Evolutionary conservation across 169 alveolate genomes (phyloP).

Genomic region (Plasmodium blacklocki): DNA sequence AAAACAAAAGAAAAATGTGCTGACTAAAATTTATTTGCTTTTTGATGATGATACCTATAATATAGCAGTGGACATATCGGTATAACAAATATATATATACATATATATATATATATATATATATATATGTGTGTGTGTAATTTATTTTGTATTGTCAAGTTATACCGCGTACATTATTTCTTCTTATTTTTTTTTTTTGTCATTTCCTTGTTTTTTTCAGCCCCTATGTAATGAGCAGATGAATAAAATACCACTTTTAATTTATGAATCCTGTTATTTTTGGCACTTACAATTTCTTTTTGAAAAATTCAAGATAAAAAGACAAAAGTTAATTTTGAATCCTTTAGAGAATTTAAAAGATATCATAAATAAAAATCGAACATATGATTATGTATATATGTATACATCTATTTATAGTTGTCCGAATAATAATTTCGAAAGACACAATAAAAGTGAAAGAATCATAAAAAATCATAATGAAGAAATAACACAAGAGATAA

Average conservation of each 20-base stretch:
- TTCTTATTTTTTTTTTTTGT: background rate
- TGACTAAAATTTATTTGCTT: slow-evolving; percentile 41
- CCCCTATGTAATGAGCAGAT: slow-evolving; percentile 13
- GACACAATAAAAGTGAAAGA: slow-evolving; percentile 4
- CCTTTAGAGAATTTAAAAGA: slow-evolving; percentile 1
- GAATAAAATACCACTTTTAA: slow-evolving; percentile 53
- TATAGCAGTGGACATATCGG: slow-evolving; percentile 72
- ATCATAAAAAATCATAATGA: background rate
- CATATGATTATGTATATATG: slow-evolving; percentile 42
- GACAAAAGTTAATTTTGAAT: slow-evolving; percentile 36
- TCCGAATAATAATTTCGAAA: slow-evolving; percentile 18
- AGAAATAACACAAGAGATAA: slow-evolving; percentile 8
- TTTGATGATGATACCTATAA: slow-evolving; percentile 69
- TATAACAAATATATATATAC: background rate
- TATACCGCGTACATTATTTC: no score
- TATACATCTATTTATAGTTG: slow-evolving; percentile 51
- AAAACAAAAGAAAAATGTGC: slow-evolving; percentile 8
- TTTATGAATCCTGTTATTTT: slow-evolving; percentile 56
- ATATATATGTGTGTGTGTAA: no score
- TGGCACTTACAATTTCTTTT: slow-evolving; percentile 70
- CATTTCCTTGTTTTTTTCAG: slow-evolving; percentile 13
- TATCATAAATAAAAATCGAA: slow-evolving; percentile 7
- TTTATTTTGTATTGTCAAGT: no score
- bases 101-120: no score
- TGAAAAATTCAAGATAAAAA: slow-evolving; percentile 67